Evolutionary conservation across 108 stramenopile genomes (phyloP), one percentile per base, ranked within the genome.

Genomic region (Hondaea fermentalgiana): DNA sequence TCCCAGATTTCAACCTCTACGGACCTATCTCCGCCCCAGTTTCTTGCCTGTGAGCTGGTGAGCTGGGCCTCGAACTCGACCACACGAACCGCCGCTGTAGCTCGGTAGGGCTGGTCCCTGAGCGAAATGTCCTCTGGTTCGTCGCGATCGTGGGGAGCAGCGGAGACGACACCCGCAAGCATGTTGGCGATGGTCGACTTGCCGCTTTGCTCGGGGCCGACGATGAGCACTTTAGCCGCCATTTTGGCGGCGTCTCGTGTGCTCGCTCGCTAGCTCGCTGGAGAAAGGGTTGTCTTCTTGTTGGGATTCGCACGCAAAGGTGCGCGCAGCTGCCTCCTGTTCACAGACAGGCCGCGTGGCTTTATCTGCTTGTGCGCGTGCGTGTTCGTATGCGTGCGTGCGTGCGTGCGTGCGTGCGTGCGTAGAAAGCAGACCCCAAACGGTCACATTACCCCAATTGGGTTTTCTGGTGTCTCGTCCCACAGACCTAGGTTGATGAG

Each of bases 1-100:
- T 83, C 76, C 76, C 76, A 83, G 76, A 83, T 47, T 2, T 83
- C 76, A 12, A 83, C 76, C 25, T 83, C 76, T n/a, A 83, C 51
- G 49, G 45, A 53, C 12, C 51, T 12, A 17, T 83, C 76, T 6
- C 76, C 76, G 51, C 51, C 51, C 76, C 76, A 83, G 3, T 83
- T 83, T 12, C 76, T 43, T 6, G 76, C 45, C 76, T 83, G 76
- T 43, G 49, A 21, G 25, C 23, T 25, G 76, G 49, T 21, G 4
- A 83, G 51, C 3, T 83, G 45, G 16, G 51, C 76, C 51, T 83
- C 76, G 28, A 83, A 83, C 76, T 83, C 76, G 6, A 83, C 76
- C 17, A 83, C 76, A 23, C 76, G 76, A 17, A 53, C 76, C 8
- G 76, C 76, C 10, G 76, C 76, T 23, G 76, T 83, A 19, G 76